Conservation (phyloP, 441 rosid genomes). For the Populus hybrid region DNA sequence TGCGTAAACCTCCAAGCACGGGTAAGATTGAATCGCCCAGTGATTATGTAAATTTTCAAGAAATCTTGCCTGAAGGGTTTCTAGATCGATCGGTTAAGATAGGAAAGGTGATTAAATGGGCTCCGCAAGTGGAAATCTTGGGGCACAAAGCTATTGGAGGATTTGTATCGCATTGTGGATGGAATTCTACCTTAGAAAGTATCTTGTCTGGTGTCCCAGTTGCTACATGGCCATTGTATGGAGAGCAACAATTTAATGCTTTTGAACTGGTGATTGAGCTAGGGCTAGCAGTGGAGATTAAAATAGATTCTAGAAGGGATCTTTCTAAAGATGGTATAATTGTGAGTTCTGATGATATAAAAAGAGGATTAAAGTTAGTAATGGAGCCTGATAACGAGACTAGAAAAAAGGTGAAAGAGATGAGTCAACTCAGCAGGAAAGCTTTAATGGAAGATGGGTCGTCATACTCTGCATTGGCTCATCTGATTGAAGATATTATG, state of each 20-base stretch:
- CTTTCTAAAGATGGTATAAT: not conserved
- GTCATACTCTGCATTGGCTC: constrained; percentile 18
- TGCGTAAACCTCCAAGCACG: constrained; percentile 25
- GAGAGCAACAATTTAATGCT: constrained; percentile 50
- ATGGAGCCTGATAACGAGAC: constrained; percentile 29
- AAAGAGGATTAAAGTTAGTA: constrained; percentile 30
- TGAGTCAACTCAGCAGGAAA: constrained; percentile 34
- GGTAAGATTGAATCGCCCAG: constrained; percentile 5
- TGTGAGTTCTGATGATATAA: constrained; percentile 31
- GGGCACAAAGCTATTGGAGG: constrained; percentile 39
- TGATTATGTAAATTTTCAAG: constrained; percentile 9
- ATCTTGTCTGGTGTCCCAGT: constrained; percentile 44
- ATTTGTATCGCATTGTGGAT: constrained; percentile 38
- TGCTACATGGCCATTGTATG: constrained; percentile 46
- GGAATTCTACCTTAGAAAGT: constrained; percentile 26
- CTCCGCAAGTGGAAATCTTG: constrained; percentile 38
- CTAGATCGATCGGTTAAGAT: constrained; percentile 16
- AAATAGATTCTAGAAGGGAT: constrained; percentile 26
- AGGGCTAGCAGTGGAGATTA: constrained; percentile 42
- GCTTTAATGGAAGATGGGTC: constrained; percentile 42
- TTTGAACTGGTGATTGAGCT: constrained; percentile 36
- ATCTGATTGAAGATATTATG: constrained; percentile 18
- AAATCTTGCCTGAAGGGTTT: constrained; percentile 23
- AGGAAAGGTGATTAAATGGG: constrained; percentile 50
- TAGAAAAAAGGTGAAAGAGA: constrained; percentile 32